Conservation (phyloP, 2,329 filamentous ascomycete genomes). For the Xylariales sp. region DNA sequence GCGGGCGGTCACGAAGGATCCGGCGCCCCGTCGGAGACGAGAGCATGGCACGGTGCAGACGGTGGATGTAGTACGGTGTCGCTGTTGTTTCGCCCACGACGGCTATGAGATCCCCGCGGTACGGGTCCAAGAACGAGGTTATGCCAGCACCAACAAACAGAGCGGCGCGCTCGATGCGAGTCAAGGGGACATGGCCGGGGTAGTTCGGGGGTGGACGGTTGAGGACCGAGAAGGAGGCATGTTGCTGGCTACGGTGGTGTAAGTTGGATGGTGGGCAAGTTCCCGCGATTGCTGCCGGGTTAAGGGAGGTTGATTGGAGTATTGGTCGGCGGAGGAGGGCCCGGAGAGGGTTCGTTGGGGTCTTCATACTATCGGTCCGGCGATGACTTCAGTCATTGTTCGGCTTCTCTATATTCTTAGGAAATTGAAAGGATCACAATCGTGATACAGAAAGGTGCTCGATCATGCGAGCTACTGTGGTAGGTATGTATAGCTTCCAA, state of each 20-base stretch:
- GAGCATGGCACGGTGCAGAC: slow-evolving; percentile 90
- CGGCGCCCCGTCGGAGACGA: slow-evolving; percentile 75
- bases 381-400: not conserved
- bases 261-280: slow-evolving; percentile 7
- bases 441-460: not conserved
- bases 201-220: slow-evolving; percentile 84
- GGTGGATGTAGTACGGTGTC: slow-evolving; percentile 90
- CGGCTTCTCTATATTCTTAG: not conserved
- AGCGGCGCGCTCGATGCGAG: slow-evolving; percentile 66
- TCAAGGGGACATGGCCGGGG: slow-evolving; percentile 87
- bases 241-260: not conserved
- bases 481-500: too few species aligned
- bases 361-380: not conserved
- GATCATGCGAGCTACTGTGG: slow-evolving; percentile 4
- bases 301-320: not conserved
- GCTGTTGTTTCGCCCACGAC: slow-evolving; percentile 91
- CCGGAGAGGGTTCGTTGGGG: not conserved
- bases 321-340: not conserved
- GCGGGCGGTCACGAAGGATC: slow-evolving; percentile 84
- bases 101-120: slow-evolving; percentile 87
- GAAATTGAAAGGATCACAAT: not conserved
- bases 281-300: not conserved
- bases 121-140: slow-evolving; percentile 66
- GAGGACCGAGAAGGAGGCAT: slow-evolving; percentile 66
- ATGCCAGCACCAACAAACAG: slow-evolving; percentile 63